Evolutionary conservation across 257 asterid genomes (phyloP).

Genomic region (Solanum gracilifrons): DNA sequence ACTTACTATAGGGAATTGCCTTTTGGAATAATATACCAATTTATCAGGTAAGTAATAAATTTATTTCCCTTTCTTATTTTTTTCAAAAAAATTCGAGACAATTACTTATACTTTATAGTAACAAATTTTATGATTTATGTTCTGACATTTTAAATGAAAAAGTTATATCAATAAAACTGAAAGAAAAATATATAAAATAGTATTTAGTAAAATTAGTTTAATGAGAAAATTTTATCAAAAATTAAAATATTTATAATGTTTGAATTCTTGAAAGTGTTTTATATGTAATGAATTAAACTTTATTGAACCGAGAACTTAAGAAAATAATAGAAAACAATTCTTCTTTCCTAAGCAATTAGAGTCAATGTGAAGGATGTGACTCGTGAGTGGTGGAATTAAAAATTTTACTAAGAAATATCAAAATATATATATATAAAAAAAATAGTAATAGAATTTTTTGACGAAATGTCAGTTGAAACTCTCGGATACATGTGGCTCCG

Average conservation of each 20-base stretch:
- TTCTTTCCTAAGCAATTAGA: not conserved
- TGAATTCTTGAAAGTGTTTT: not conserved
- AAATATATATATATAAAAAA: too few species aligned
- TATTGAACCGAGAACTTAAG: too few species aligned
- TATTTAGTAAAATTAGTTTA: not conserved
- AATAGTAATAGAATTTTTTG: not conserved
- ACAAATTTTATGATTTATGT: not conserved
- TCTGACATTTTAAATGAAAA: not conserved
- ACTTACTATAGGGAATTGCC: not conserved
- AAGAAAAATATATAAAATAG: not conserved
- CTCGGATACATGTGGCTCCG: not conserved
- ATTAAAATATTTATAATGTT: not conserved
- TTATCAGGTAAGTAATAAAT: not conserved
- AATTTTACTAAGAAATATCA: too few species aligned
- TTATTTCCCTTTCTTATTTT: not conserved
- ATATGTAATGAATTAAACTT: not conserved
- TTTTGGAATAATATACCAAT: not conserved
- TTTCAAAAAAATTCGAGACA: not conserved
- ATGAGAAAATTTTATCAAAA: not conserved
- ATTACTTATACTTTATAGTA: not conserved
- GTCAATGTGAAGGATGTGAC: too few species aligned
- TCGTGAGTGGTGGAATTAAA: too few species aligned
- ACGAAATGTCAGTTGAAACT: not conserved
- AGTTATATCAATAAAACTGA: not conserved
- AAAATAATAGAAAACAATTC: too few species aligned